A percentile compares a stretch with the other conserved stretches of the same genome.
These are phyloP conservation scores for Xylariaceae sp. DNA, from an alignment of 2,329 filamentous ascomycete species.

Conservation along the genomic window DNA sequence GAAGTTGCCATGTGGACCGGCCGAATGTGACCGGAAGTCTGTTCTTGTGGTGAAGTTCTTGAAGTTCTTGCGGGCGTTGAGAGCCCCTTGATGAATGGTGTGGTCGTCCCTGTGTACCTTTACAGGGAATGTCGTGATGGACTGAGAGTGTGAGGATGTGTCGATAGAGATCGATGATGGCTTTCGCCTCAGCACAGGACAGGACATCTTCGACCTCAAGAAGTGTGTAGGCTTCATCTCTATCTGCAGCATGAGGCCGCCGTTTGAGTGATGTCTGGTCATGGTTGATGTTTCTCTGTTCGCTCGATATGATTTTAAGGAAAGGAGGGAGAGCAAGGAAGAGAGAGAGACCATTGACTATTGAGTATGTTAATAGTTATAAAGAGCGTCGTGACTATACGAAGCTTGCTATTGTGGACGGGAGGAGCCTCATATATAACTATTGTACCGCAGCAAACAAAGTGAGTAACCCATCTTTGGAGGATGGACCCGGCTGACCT, in stretches of 20 bases:
- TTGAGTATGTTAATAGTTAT: no score
- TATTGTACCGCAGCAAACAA: no score
- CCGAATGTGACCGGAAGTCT: conserved; percentile 19
- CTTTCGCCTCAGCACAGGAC: conserved; percentile 12
- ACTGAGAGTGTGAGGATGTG: conserved; percentile 13
- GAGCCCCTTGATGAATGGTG: conserved; percentile 16
- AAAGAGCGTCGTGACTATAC: no score
- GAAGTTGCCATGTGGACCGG: conserved; percentile 19
- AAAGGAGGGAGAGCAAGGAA: no score
- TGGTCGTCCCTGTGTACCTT: conserved; percentile 17
- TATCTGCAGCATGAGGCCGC: conserved; percentile 11
- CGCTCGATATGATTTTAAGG: no score
- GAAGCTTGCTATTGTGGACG: no score
- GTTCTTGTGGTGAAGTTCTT: conserved; percentile 10
- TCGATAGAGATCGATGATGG: conserved; percentile 15
- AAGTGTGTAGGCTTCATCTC: conserved; percentile 14
- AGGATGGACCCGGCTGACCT: no score
- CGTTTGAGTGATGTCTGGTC: conserved; percentile 14
- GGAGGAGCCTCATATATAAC: no score
- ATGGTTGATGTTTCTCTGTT: no score
- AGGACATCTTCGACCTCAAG: conserved; percentile 7
- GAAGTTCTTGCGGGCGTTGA: conserved; percentile 20
- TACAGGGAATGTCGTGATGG: conserved; percentile 18
- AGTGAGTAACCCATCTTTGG: no score
- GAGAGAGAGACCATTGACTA: no score